phyloP scores from a whole-genome alignment of 208 protist species.

The Leishmania major region DNA sequence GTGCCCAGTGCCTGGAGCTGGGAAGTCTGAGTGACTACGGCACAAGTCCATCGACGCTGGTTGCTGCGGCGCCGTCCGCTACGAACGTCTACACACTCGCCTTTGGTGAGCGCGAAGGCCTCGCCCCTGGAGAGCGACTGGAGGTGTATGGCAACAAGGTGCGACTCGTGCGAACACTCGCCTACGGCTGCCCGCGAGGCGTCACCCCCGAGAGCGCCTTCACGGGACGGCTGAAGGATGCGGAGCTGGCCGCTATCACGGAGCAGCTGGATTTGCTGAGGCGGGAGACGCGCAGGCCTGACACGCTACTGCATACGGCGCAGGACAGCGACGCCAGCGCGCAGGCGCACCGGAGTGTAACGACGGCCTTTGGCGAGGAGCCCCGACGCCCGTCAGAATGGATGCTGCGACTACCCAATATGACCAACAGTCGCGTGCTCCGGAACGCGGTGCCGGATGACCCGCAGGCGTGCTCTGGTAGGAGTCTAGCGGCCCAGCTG shows the following conservation, averaged over 20 bases:
- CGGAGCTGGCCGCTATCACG: slow-evolving; percentile 33
- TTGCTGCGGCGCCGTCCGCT: slow-evolving; percentile 40
- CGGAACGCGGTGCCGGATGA: slow-evolving; percentile 6
- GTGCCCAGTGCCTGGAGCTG: slow-evolving; percentile 37
- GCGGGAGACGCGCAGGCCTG: slow-evolving; percentile 12
- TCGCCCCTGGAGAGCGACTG: slow-evolving; percentile 62
- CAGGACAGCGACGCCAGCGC: background rate
- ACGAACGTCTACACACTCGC: slow-evolving; percentile 79
- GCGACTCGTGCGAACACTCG: slow-evolving; percentile 51
- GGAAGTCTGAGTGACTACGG: slow-evolving; percentile 42
- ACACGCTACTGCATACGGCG: background rate
- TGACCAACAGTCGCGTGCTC: slow-evolving; percentile 22
- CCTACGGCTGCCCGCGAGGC: slow-evolving; percentile 49
- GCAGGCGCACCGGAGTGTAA: background rate
- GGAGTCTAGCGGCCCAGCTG: slow-evolving; percentile 20
- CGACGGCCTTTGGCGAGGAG: background rate
- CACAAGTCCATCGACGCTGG: slow-evolving; percentile 38
- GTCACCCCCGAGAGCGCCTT: slow-evolving; percentile 26
- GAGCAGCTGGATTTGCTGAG: slow-evolving; percentile 29
- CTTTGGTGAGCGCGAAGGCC: slow-evolving; percentile 64
- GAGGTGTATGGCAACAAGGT: slow-evolving; percentile 62
- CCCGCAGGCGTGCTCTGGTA: background rate
- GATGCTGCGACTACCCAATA: slow-evolving; percentile 22
- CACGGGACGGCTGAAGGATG: slow-evolving; percentile 19
- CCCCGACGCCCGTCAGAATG: background rate